These are phyloP conservation scores for Teratosphaeria nubilosa DNA, from an alignment of 2,329 filamentous ascomycete species.

Conservation along the genomic window DNA sequence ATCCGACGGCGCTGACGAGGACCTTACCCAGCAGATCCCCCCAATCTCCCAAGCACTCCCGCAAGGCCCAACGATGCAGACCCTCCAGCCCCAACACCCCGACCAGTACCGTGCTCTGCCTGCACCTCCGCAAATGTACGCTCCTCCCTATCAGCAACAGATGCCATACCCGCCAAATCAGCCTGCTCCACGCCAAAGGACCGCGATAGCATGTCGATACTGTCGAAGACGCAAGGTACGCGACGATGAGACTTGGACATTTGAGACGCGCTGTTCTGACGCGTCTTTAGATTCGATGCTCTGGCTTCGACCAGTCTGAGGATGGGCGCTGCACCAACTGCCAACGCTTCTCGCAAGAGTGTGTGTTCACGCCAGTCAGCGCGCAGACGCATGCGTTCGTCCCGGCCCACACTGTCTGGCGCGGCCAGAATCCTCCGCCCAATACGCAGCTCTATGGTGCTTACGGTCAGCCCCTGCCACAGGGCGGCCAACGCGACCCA, in stretches of 20 bases:
- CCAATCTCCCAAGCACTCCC: conserved; percentile 24
- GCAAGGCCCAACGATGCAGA: conserved; percentile 34
- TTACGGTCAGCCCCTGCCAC: conserved; percentile 40
- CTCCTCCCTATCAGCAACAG: conserved; percentile 30
- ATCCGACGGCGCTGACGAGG: conserved; percentile 16
- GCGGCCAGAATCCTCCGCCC: conserved; percentile 33
- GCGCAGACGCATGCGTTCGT: conserved; percentile 67
- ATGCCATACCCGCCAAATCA: conserved; percentile 34
- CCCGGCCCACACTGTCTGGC: conserved; percentile 57
- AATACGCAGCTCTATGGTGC: conserved; percentile 40
- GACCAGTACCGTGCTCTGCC: conserved; percentile 37
- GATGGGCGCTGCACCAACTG: conserved; percentile 66
- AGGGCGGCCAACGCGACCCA: conserved; percentile 18
- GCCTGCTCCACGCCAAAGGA: conserved; percentile 49
- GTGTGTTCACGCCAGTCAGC: conserved; percentile 66
- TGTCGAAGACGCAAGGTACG: conserved; percentile 49
- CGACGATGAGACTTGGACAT: background rate
- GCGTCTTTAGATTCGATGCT: conserved; percentile 56
- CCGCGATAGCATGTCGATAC: conserved; percentile 51
- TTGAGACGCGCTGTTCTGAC: conserved; percentile 5
- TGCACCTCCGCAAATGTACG: conserved; percentile 37
- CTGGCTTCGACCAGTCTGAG: conserved; percentile 61
- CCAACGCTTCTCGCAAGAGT: conserved; percentile 63
- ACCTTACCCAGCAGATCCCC: conserved; percentile 23
- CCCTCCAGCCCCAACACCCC: conserved; percentile 34